Evolutionary conservation across 768 basidiomycete species (phyloP).

Genomic region (Pulveroboletus sp.): DNA sequence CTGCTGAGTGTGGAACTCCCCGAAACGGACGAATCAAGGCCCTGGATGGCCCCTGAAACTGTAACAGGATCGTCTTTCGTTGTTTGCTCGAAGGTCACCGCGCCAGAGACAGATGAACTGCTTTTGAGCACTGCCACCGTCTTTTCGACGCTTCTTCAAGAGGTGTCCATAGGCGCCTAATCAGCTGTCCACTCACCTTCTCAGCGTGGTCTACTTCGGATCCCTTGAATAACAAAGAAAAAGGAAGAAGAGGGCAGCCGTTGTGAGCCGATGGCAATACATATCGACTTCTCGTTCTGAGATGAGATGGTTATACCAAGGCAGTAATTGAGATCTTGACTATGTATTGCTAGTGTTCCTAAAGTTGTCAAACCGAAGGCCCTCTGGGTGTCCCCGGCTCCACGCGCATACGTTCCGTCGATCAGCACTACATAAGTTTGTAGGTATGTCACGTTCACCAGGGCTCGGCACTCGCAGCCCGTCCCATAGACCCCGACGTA

Average conservation of each 20-base stretch:
- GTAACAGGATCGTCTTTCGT: slow-evolving; percentile 48
- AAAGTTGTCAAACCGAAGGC: no score
- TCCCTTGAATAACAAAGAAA: slow-evolving; percentile 20
- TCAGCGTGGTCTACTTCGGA: slow-evolving; percentile 15
- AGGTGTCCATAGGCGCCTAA: neutral
- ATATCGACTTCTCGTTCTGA: slow-evolving; percentile 18
- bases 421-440: no score
- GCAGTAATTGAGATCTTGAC: no score
- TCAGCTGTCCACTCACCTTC: slow-evolving; percentile 13
- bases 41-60: slow-evolving; percentile 58
- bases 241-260: slow-evolving; percentile 14
- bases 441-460: no score
- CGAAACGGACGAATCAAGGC: slow-evolving; percentile 56
- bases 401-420: no score
- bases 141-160: slow-evolving; percentile 26
- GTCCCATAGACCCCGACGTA: no score
- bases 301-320: no score
- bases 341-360: no score
- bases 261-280: slow-evolving; percentile 13
- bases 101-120: slow-evolving; percentile 56
- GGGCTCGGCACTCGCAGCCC: no score
- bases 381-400: no score
- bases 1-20: slow-evolving; percentile 82
- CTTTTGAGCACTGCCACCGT: slow-evolving; percentile 61
- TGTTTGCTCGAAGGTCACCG: slow-evolving; percentile 61